A percentile compares a stretch with the other conserved stretches of the same genome.
Evolutionary conservation across 2,329 filamentous ascomycete genomes (phyloP).

Genomic region (Colletotrichum gloeosporioides): DNA sequence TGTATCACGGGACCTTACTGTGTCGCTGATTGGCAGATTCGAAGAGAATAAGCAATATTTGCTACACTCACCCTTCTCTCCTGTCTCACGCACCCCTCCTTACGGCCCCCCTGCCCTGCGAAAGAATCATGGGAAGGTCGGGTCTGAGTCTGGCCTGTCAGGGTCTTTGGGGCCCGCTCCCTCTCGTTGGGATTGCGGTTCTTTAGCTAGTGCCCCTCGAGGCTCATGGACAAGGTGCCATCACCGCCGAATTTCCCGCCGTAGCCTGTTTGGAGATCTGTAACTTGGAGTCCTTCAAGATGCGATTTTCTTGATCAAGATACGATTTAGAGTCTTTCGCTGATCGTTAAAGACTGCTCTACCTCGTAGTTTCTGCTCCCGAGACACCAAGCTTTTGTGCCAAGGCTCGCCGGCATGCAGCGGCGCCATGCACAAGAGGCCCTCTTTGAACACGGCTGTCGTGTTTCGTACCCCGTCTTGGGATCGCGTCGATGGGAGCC

Average conservation of each 20-base stretch:
- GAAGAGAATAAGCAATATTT: constrained; percentile 1
- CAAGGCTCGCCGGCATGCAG: constrained; percentile 15
- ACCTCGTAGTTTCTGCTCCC: not conserved
- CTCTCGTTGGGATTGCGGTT: not conserved
- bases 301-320: not conserved
- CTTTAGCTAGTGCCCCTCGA: not conserved
- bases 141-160: not conserved
- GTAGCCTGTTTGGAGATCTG: not conserved
- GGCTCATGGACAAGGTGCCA: not conserved
- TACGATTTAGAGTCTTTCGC: not conserved
- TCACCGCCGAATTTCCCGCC: not conserved
- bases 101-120: not conserved
- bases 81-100: not conserved
- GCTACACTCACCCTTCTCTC: not conserved
- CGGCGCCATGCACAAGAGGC: constrained; percentile 8
- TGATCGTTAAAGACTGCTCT: not conserved
- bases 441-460: constrained; percentile 1
- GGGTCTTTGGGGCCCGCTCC: not conserved
- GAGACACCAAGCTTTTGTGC: not conserved
- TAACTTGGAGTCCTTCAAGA: not conserved
- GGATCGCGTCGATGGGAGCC: constrained; percentile 6
- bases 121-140: not conserved
- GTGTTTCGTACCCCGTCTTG: constrained; percentile 16
- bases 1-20: not conserved
- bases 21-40: not conserved